Conservation (phyloP, 2,329 filamentous ascomycete species). For the Pseudopyricularia javanii region DNA sequence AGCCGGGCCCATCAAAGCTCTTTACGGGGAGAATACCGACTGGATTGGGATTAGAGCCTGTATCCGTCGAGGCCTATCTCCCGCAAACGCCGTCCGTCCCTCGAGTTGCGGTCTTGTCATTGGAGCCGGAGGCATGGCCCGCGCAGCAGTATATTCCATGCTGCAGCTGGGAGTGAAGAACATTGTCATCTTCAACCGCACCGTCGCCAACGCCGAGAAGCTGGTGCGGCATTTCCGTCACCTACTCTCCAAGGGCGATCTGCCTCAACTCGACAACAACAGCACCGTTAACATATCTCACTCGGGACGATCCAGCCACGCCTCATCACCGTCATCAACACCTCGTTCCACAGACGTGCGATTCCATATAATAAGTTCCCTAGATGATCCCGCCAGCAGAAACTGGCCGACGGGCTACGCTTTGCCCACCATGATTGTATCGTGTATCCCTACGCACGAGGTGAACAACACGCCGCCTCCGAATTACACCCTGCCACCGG, state of each 20-base stretch:
- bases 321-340: not conserved
- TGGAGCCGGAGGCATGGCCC: conserved; percentile 63
- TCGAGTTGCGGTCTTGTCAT: conserved; percentile 45
- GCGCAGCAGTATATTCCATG: conserved; percentile 68
- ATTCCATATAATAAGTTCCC: conserved; percentile 46
- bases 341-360: conserved; percentile 22
- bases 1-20: conserved; percentile 52
- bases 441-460: conserved; percentile 61
- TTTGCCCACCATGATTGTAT: conserved; percentile 62
- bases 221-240: conserved; percentile 60
- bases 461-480: conserved; percentile 52
- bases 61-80: conserved; percentile 59
- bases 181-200: conserved; percentile 65
- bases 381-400: conserved; percentile 27
- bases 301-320: not conserved
- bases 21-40: conserved; percentile 72
- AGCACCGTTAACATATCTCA: not conserved
- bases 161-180: conserved; percentile 65
- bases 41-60: conserved; percentile 71
- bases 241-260: conserved; percentile 29
- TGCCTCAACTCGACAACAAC: conserved; percentile 18
- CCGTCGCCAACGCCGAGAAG: conserved; percentile 50
- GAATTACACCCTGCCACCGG: conserved; percentile 54
- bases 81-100: conserved; percentile 51
- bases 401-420: conserved; percentile 51